These are phyloP conservation scores for Camellia lanceoleosa DNA, from an alignment of 148 eudicot genomes.

Conservation along the genomic window DNA sequence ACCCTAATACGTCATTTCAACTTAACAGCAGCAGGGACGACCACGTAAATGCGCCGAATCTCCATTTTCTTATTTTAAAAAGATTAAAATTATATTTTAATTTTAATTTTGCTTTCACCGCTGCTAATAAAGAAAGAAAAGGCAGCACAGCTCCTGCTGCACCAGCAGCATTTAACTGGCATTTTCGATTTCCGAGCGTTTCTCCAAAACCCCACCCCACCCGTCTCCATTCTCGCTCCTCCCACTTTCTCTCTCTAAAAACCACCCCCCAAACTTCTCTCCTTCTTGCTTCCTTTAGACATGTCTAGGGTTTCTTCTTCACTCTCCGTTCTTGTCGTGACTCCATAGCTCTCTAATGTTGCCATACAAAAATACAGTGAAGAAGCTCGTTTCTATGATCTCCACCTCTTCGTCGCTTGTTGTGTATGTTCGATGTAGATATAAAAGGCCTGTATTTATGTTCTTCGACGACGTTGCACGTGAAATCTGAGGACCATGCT, in stretches of 20 bases:
- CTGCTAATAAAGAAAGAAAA: background rate
- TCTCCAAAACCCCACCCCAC: background rate
- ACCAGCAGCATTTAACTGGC: conserved; percentile 24
- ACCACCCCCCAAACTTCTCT: conserved; percentile 15
- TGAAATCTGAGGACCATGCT: background rate
- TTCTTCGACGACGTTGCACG: background rate
- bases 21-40: background rate
- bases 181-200: conserved; percentile 35
- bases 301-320: conserved; percentile 10
- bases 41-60: conserved; percentile 6
- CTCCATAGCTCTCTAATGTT: conserved; percentile 14
- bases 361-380: background rate
- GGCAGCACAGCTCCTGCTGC: conserved; percentile 9
- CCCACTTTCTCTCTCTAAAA: background rate
- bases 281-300: conserved; percentile 19
- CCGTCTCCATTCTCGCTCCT: background rate
- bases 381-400: too few species aligned
- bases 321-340: background rate
- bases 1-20: conserved; percentile 19
- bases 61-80: too few species aligned
- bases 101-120: background rate
- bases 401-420: background rate
- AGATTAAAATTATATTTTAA: background rate
- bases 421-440: background rate
- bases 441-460: background rate